phyloP scores from a whole-genome alignment of 148 eudicot species.

The Diospyros lotus region DNA sequence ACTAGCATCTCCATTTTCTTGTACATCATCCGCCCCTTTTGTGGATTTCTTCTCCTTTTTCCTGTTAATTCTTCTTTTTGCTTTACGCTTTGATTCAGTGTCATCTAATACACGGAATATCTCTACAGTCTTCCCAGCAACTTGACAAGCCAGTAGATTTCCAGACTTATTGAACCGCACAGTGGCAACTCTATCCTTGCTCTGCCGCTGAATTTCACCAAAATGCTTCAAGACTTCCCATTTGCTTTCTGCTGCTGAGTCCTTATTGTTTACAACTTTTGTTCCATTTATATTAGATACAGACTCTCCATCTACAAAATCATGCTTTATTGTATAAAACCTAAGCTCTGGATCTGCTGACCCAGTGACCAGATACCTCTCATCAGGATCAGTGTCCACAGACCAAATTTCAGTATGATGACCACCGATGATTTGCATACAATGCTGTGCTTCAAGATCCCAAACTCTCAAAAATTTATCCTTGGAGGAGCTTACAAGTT shows the following conservation, averaged over 20 bases:
- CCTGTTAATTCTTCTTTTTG: constrained; percentile 79
- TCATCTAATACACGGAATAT: constrained; percentile 77
- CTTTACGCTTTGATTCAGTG: constrained; percentile 78
- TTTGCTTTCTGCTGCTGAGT: constrained; percentile 35
- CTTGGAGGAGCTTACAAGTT: constrained; percentile 90
- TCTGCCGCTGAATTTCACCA: constrained; percentile 85
- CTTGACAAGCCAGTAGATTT: constrained; percentile 84
- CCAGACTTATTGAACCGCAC: constrained; percentile 73
- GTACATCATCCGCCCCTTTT: constrained; percentile 35
- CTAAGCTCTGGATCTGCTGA: constrained; percentile 88
- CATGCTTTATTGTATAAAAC: constrained; percentile 62
- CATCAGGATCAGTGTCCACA: constrained; percentile 67
- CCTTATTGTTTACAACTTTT: constrained; percentile 25
- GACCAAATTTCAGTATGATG: constrained; percentile 99
- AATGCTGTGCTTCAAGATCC: constrained; percentile 96
- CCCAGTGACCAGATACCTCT: constrained; percentile 81
- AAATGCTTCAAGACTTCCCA: constrained; percentile 80
- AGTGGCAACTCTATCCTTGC: constrained; percentile 81
- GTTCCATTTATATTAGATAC: constrained; percentile 25
- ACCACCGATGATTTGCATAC: constrained; percentile 90
- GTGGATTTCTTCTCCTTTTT: constrained; percentile 74
- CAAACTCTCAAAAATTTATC: constrained; percentile 94
- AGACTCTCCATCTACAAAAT: constrained; percentile 28
- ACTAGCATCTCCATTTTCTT: constrained; percentile 40
- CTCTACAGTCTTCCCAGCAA: constrained; percentile 90